Base-by-base conservation (phyloP, 257 asterid species). In the Penstemon davidsonii region DNA sequence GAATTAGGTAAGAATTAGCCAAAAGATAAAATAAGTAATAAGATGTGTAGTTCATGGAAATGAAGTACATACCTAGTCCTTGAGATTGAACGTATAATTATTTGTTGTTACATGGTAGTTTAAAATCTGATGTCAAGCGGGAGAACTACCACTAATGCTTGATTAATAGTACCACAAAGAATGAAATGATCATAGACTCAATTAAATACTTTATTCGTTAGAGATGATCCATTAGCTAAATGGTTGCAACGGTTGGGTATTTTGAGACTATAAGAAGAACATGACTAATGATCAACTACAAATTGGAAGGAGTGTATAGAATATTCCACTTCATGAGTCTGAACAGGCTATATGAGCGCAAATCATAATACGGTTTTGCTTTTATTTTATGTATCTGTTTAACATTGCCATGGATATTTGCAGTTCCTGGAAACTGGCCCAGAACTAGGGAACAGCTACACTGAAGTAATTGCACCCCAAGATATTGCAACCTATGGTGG, bases 401-500 rank as follows among this genome's bases (percentile, higher is more conserved):
- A 33, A 55, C 44, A 40, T 55, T 67, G 59, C 51, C 36, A 49
- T 66, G 70, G 49, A 18, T 73, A 13, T 51, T 71, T 78, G 82
- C 86, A 92, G 98, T 90, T 92, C 80, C 79, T 92, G 66, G 98
- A 92, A 76, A 87, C 88, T 78, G 90, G 88, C 60, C 89, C 91
- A 3, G 96, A 86, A 76, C 81, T 88, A 52, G 95, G 88, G 62
- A 92, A 82, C 85, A 80, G 72, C 81, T 92, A 82, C 80, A 82
- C 79, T 0, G 95, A 86, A 81, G 96, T 92, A 50, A 92, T 92
- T 76, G 95, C 99, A 57, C 85, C 88, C 45, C 99, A 94, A 82
- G 99, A 94, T 83, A 82, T 91, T 77, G 98, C 98, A 46, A 92
- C 98, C 53, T 92, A 92, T 63, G 98, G 96, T 71, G 92, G 97